phyloP scores from a whole-genome alignment of 73 alveolate species.

The Tetrahymena thermophila region DNA sequence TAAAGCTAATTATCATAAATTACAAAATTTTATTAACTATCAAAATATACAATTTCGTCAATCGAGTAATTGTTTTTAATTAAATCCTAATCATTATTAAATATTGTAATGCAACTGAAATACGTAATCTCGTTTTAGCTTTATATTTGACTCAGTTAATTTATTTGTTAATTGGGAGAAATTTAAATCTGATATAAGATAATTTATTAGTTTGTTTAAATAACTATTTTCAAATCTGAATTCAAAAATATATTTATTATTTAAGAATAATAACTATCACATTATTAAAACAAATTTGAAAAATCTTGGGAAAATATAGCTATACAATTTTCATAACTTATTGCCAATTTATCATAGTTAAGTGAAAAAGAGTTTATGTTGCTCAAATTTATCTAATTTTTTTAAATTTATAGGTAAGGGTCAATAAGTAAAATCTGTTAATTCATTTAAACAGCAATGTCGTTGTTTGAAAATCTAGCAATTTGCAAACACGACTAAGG shows the following conservation, averaged over 20 bases:
- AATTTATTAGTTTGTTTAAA: no score
- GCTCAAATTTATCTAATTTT: neutral
- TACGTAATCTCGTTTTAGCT: neutral
- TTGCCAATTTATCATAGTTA: neutral
- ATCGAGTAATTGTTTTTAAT: neutral
- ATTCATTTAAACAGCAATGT: neutral
- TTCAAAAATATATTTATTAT: no score
- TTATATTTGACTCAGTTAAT: no score
- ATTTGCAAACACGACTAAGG: neutral
- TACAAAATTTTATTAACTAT: neutral
- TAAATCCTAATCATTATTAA: neutral
- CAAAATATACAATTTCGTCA: neutral
- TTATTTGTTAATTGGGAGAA: neutral
- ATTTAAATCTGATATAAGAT: no score
- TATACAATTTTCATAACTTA: neutral
- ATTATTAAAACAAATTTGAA: no score
- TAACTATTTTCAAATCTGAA: no score
- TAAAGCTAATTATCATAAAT: neutral
- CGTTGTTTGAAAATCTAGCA: neutral
- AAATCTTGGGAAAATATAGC: neutral
- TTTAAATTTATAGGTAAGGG: neutral
- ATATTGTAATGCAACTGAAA: neutral
- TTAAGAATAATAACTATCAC: neutral
- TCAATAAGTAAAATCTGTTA: neutral
- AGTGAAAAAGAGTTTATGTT: neutral